A percentile compares a stretch with the other conserved stretches of the same genome.
These are phyloP conservation scores for Trichoderma gamsii DNA, from an alignment of 495 filamentous ascomycete genomes.

Conservation along the genomic window DNA sequence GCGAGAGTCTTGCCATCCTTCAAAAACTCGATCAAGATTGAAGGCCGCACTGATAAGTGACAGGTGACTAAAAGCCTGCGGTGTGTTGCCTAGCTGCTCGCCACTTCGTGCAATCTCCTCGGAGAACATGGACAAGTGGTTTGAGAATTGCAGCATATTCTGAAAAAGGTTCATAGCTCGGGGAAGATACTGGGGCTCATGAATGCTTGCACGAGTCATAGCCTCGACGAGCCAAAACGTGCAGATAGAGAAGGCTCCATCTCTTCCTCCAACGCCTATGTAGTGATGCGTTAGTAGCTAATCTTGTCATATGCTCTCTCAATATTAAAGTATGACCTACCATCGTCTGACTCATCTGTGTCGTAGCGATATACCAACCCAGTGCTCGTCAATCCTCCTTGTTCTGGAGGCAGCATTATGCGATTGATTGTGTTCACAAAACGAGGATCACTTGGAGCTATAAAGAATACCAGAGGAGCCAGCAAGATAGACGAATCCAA, in stretches of 20 bases:
- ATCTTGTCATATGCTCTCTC: background rate
- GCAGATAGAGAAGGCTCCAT: slow-evolving; percentile 74
- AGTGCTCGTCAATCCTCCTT: slow-evolving; percentile 64
- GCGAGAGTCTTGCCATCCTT: slow-evolving; percentile 9
- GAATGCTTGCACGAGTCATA: slow-evolving; percentile 61
- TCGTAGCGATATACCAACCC: slow-evolving; percentile 69
- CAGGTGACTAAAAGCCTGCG: slow-evolving; percentile 68
- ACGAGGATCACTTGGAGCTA: slow-evolving; percentile 64
- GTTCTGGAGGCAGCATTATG: slow-evolving; percentile 60
- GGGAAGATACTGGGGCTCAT: slow-evolving; percentile 56
- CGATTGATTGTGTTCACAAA: slow-evolving; percentile 63
- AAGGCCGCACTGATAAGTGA: slow-evolving; percentile 67
- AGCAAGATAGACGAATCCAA: slow-evolving; percentile 67
- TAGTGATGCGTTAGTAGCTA: slow-evolving; percentile 2
- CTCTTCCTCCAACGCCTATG: slow-evolving; percentile 61
- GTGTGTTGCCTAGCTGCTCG: slow-evolving; percentile 67
- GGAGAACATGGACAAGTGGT: slow-evolving; percentile 69
- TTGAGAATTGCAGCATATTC: slow-evolving; percentile 65
- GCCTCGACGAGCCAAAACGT: slow-evolving; percentile 75
- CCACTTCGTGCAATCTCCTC: slow-evolving; percentile 66
- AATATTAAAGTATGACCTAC: slow-evolving; percentile 32
- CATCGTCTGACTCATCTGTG: slow-evolving; percentile 57
- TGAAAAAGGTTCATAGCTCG: slow-evolving; percentile 64
- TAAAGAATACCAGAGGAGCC: slow-evolving; percentile 69
- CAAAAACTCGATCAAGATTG: slow-evolving; percentile 50